These are phyloP conservation scores for Vitis riparia DNA, from an alignment of 164 flowering plant species.

Conservation along the genomic window DNA sequence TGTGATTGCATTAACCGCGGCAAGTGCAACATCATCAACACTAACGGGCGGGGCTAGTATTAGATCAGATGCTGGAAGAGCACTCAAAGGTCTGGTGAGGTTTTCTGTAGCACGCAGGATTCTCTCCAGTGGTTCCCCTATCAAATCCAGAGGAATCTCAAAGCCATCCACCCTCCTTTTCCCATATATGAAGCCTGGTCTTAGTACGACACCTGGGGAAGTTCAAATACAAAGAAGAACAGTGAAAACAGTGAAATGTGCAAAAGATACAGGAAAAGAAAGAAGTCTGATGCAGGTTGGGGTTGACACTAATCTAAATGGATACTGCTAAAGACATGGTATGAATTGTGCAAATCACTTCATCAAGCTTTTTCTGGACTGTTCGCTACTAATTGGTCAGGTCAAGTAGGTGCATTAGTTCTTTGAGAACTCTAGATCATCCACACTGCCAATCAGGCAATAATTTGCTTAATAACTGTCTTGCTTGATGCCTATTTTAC, in stretches of 20 bases:
- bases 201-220: slow-evolving; percentile 74
- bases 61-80: slow-evolving; percentile 91
- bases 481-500: background rate
- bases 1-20: slow-evolving; percentile 67
- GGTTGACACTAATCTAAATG: too few relatives aligned
- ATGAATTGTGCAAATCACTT: background rate
- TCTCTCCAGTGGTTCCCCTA: slow-evolving; percentile 87
- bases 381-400: background rate
- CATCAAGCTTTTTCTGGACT: background rate
- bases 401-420: too few relatives aligned
- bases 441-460: background rate
- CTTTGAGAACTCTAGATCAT: background rate
- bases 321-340: background rate
- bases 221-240: background rate
- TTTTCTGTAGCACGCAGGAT: slow-evolving; percentile 60
- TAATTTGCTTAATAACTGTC: background rate
- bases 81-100: slow-evolving; percentile 64
- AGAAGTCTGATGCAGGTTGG: too few relatives aligned
- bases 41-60: slow-evolving; percentile 88
- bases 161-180: slow-evolving; percentile 74
- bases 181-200: slow-evolving; percentile 97
- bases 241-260: background rate
- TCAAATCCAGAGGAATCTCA: slow-evolving; percentile 85
- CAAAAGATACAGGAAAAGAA: too few relatives aligned
- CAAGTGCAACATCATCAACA: slow-evolving; percentile 85